These are phyloP conservation scores for Iberis pinnata DNA, from an alignment of 345 rosid genomes.

Conservation along the genomic window DNA sequence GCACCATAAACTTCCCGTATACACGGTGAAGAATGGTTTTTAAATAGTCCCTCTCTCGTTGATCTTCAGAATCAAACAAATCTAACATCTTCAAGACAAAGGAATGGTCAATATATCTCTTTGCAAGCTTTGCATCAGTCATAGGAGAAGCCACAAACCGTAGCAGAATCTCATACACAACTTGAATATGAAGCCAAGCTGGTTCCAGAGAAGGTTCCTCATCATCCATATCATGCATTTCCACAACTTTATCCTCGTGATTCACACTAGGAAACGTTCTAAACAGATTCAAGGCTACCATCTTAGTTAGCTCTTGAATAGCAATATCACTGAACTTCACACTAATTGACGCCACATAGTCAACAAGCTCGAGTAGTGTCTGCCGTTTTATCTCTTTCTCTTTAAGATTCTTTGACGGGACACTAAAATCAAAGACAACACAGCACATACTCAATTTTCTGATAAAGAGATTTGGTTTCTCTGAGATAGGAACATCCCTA, in stretches of 20 bases:
- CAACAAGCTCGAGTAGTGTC: slow-evolving; percentile 70
- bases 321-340: slow-evolving; percentile 56
- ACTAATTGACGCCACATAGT: slow-evolving; percentile 53
- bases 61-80: slow-evolving; percentile 80
- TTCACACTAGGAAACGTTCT: slow-evolving; percentile 56
- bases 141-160: slow-evolving; percentile 74
- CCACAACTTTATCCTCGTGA: slow-evolving; percentile 53
- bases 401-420: slow-evolving; percentile 53
- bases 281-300: slow-evolving; percentile 65
- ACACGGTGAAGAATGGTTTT: slow-evolving; percentile 73
- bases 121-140: slow-evolving; percentile 79
- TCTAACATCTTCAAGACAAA: slow-evolving; percentile 69
- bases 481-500: slow-evolving; percentile 59
- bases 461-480: slow-evolving; percentile 59
- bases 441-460: slow-evolving; percentile 58
- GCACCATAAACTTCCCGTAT: slow-evolving; percentile 89
- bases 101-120: slow-evolving; percentile 72
- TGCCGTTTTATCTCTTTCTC: slow-evolving; percentile 77
- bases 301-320: slow-evolving; percentile 61
- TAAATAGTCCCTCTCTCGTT: slow-evolving; percentile 70
- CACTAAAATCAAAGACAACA: slow-evolving; percentile 55
- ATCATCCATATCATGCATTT: slow-evolving; percentile 69
- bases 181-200: slow-evolving; percentile 77
- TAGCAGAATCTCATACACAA: slow-evolving; percentile 67
- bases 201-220: slow-evolving; percentile 78